Evolutionary conservation across 1,139 yeast genomes (phyloP), one percentile per base, ranked within the genome.

Genomic region (Blastobotrys aristatus): DNA sequence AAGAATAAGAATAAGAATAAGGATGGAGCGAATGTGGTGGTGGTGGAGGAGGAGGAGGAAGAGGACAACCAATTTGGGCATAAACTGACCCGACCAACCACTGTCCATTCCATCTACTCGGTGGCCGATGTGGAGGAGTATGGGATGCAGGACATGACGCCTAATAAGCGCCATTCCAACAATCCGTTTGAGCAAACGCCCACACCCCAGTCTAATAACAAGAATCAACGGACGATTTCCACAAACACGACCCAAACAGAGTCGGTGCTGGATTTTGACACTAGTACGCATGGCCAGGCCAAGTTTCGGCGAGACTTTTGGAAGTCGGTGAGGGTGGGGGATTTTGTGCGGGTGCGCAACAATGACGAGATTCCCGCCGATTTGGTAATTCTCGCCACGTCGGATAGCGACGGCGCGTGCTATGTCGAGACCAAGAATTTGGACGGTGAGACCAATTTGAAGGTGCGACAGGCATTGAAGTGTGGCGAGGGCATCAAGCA

Each of bases 331-430:
- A 74, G 75, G 49, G 96, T 90, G 26, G 98, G 98, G 52, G 97
- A 90, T 61, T 75, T 89, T 56, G 80, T 92, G 41, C 78, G 96
- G 57, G 76, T 92, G 18, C 79, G 87, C 58, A 83, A 84, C 53
- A 84, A 92, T 63, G 97, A 90, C 64, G 95, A 88, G 67, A 80
- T 92, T 24, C 98, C 98, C 2, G 97, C 97, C 8, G 98, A 92
- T 70, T 67, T 90, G 32, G 75, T 88, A 16, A 70, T 90, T 27
- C 62, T 92, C 39, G 79, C 96, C 2, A 82, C 96, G 0, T 84
- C 95, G 0, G 97, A 90, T 63, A 65, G 76, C 1, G 97, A 92
- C 62, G 96, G 96, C 37, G 89, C 84, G 40, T 90, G 97, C 68
- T 90, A 83, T 61, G 82, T 90, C 37, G 97, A 92, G 66, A 92